Conservation (phyloP, 2,329 filamentous ascomycete species). For the Botrytis fabae region DNA sequence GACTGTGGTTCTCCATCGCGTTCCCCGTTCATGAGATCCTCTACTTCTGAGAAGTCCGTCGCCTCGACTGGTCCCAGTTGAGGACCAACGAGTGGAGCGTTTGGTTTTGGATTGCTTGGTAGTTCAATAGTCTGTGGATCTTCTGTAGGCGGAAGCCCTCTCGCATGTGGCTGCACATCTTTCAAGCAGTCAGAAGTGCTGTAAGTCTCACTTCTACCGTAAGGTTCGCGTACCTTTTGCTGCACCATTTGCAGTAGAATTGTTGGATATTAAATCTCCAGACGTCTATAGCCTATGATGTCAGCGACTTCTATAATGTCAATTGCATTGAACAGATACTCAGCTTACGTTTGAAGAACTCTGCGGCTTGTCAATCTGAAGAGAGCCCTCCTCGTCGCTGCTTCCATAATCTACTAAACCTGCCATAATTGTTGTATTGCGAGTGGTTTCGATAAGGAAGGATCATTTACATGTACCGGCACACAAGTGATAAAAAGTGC, state of each 20-base stretch:
- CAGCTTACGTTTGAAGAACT: constrained; percentile 30
- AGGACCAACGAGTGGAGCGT: constrained; percentile 36
- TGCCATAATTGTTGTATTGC: constrained; percentile 33
- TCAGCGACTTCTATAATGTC: constrained; percentile 28
- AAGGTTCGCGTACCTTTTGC: constrained; percentile 29
- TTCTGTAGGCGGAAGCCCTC: constrained; percentile 1
- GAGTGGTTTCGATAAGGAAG: neutral
- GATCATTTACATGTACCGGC: neutral
- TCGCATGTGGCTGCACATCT: constrained; percentile 29
- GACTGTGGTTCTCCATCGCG: constrained; percentile 47
- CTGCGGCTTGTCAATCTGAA: constrained; percentile 27
- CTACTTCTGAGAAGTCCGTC: constrained; percentile 6
- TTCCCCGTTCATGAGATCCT: constrained; percentile 29
- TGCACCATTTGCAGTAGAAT: constrained; percentile 27
- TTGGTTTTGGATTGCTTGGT: constrained; percentile 14
- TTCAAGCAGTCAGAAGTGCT: constrained; percentile 25
- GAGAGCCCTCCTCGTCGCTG: constrained; percentile 43
- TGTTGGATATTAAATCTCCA: constrained; percentile 25
- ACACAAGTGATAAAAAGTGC: neutral
- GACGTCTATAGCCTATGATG: constrained; percentile 29
- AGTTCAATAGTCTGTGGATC: neutral
- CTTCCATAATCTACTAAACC: constrained; percentile 44
- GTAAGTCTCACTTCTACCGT: neutral
- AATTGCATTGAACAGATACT: neutral
- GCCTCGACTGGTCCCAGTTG: constrained; percentile 36